Evolutionary conservation across 345 rosid species (phyloP).

Genomic region (Heritiera littoralis): DNA sequence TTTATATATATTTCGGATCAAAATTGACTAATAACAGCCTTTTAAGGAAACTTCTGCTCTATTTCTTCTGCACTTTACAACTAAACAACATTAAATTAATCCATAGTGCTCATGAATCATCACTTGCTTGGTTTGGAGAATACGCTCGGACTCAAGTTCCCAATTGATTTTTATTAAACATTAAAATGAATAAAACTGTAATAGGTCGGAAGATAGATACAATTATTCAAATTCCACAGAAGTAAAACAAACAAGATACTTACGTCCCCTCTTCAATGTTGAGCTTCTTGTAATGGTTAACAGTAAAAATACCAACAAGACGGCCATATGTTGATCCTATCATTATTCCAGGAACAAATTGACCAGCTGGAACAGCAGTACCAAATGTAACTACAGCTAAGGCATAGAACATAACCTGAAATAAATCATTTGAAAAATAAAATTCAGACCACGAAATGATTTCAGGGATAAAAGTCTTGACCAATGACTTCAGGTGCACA

Average conservation of each 20-base stretch:
- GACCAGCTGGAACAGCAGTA: slow-evolving; percentile 98
- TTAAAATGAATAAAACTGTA: not conserved
- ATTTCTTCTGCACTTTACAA: not conserved
- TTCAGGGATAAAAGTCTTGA: not conserved
- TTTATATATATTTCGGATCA: not conserved
- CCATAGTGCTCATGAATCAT: not conserved
- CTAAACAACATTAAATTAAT: not conserved
- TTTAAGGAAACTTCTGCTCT: not conserved
- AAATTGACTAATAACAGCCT: not conserved
- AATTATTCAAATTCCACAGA: not conserved
- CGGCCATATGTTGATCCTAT: slow-evolving; percentile 99
- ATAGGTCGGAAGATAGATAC: not conserved
- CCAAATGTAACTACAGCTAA: slow-evolving; percentile 96
- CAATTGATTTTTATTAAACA: not conserved
- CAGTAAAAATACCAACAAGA: slow-evolving; percentile 94
- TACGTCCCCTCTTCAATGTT: slow-evolving; percentile 99
- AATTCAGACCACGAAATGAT: not conserved
- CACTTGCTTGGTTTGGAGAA: not conserved
- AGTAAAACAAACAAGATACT: slow-evolving; percentile 39
- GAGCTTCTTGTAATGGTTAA: slow-evolving; percentile 84
- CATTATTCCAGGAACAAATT: slow-evolving; percentile 98
- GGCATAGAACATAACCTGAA: slow-evolving; percentile 91
- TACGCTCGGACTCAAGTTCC: not conserved
- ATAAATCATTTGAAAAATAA: slow-evolving; percentile 16
- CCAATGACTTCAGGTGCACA: not conserved